phyloP scores from a whole-genome alignment of 306 rosid species.

The Malus sylvestris region DNA sequence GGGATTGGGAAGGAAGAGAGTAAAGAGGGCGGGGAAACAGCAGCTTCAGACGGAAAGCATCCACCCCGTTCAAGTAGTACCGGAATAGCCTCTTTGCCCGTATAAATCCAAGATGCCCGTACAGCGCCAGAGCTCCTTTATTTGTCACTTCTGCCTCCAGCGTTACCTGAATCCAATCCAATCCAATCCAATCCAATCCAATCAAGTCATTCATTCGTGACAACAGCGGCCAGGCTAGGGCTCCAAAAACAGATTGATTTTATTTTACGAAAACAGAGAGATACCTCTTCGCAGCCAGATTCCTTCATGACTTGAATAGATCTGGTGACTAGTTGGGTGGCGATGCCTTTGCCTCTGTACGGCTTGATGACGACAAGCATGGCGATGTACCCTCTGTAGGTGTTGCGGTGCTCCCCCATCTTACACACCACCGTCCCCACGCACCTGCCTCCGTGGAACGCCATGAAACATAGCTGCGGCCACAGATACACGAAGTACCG shows the following conservation, averaged over 20 bases:
- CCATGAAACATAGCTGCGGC: constrained; percentile 96
- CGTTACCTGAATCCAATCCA: constrained; percentile 45
- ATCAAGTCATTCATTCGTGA: not conserved
- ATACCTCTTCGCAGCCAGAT: constrained; percentile 97
- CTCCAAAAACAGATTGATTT: not conserved
- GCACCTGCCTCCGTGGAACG: constrained; percentile 77
- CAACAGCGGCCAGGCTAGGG: not conserved
- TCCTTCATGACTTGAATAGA: constrained; percentile 91
- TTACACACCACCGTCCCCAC: constrained; percentile 97
- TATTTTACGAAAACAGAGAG: not conserved
- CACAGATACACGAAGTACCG: constrained; percentile 92
- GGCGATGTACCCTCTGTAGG: constrained; percentile 91
- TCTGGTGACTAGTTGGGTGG: constrained; percentile 84
- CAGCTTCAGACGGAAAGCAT: constrained; percentile 91
- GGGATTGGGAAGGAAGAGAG: constrained; percentile 9
- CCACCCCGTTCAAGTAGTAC: constrained; percentile 95
- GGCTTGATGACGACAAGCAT: constrained; percentile 92
- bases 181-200: not conserved
- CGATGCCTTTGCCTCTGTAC: constrained; percentile 88
- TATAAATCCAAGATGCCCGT: constrained; percentile 90
- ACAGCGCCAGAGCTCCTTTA: constrained; percentile 88
- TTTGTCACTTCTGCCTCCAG: constrained; percentile 96
- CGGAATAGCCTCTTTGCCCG: constrained; percentile 89
- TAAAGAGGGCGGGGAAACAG: constrained; percentile 51
- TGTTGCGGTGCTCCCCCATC: constrained; percentile 88